Conservation (phyloP, 345 rosid genomes). For the Triadica sebifera region DNA sequence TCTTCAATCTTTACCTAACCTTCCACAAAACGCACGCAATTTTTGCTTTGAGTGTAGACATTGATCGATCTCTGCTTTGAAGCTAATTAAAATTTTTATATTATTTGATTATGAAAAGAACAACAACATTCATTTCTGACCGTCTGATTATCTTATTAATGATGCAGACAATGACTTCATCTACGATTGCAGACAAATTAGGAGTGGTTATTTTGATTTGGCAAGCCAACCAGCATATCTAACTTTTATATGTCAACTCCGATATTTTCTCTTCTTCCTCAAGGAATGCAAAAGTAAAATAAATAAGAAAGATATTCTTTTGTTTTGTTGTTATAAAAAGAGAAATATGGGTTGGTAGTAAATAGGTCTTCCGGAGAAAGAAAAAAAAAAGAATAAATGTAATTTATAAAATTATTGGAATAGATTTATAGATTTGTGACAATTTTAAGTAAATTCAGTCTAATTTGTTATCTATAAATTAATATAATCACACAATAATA, state of each 20-base stretch:
- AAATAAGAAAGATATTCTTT: no score
- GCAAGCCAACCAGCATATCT: conserved; percentile 9
- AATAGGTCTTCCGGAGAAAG: no score
- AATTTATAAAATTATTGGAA: no score
- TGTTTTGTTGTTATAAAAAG: no score
- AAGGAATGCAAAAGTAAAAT: background rate
- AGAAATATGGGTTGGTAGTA: no score
- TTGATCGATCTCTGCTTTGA: conserved; percentile 34
- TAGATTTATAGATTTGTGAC: no score
- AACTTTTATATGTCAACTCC: background rate
- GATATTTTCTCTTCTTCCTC: background rate
- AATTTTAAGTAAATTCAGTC: no score
- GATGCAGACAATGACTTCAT: conserved; percentile 51
- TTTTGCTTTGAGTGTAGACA: conserved; percentile 16
- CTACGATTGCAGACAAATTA: conserved; percentile 3
- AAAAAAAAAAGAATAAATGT: no score
- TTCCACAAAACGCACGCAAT: conserved; percentile 15
- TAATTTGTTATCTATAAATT: no score
- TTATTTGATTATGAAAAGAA: conserved; percentile 46
- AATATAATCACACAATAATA: no score
- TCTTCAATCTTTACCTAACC: conserved; percentile 26
- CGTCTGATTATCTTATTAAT: conserved; percentile 23
- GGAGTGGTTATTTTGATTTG: conserved; percentile 42
- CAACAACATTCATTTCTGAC: conserved; percentile 19
- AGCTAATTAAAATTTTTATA: conserved; percentile 18